Evolutionary conservation across 176 grass and related monocot genomes (phyloP).

Genomic region (Cenchrus americanus): DNA sequence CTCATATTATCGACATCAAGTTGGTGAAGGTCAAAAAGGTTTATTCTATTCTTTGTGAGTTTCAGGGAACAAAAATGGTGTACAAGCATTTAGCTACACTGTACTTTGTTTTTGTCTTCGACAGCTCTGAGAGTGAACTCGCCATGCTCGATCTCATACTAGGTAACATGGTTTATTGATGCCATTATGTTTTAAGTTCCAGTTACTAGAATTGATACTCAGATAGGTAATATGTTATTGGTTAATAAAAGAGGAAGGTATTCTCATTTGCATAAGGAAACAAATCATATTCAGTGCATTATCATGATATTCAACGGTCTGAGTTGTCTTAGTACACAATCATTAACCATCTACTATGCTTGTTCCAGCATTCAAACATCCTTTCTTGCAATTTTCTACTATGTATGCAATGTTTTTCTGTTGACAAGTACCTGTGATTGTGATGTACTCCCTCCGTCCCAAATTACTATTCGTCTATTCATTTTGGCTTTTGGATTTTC

Average conservation of each 20-base stretch:
- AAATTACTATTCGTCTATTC: no score
- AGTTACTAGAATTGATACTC: background rate
- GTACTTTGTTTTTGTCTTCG: conserved; percentile 93
- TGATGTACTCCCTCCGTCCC: no score
- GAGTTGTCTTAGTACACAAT: conserved; percentile 6
- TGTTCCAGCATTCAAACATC: conserved; percentile 5
- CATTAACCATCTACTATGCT: background rate
- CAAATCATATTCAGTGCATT: background rate
- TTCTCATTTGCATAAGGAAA: background rate
- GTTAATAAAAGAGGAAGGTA: background rate
- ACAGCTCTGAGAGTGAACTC: conserved; percentile 85
- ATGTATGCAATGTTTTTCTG: conserved; percentile 2
- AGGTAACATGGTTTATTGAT: conserved; percentile 60
- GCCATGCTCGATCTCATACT: conserved; percentile 96
- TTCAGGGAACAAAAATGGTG: conserved; percentile 74
- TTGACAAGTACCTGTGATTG: background rate
- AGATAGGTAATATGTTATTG: background rate
- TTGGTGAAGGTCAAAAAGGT: background rate
- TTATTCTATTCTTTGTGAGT: conserved; percentile 28
- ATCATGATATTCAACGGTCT: conserved; percentile 6
- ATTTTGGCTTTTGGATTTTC: no score
- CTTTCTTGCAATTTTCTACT: background rate
- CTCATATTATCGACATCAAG: background rate
- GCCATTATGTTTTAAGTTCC: background rate
- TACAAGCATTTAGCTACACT: conserved; percentile 97